Evolutionary conservation across 495 filamentous ascomycete genomes (phyloP), one percentile per base, ranked within the genome.

Genomic region (Penicillium psychrofluorescens): DNA sequence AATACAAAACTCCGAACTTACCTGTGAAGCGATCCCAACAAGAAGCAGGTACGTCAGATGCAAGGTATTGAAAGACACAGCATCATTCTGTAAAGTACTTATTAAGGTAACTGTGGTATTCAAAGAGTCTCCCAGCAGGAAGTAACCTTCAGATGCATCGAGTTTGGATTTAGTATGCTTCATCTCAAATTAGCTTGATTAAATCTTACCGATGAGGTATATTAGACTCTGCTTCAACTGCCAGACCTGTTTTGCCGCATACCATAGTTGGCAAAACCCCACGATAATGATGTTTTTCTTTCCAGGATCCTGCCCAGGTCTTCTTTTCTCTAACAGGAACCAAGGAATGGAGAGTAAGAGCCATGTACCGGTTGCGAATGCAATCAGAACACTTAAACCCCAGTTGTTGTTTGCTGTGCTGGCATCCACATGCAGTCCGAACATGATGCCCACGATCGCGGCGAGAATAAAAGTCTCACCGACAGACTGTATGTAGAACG

Each of bases 71-170:
- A 79, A 81, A 11, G 66, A 59, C 4, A 79, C 73, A 15, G 80
- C 67, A 15, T 52, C 59, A 43, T 80, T 82, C 51, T 82, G 78
- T 12, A 80, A 53, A 0, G 76, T 82, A 4, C 64, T 68, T 36
- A 81, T 76, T 36, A 81, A 75, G 7, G 77, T 79, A 29, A 80
- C 75, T 3, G 77, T 80, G 5, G 77, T 81, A 52, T 79, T 78
- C 30, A 80, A 60, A 3, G 70, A 75, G 56, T 81, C 77, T 22
- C 73, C 76, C 16, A 81, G 67, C 15, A 80, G 63, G 59, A 80
- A 80, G 53, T 79, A 81, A 15, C 75, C 66, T 69, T 34, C 16
- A 16, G 16, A 16, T 4, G 16, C 16, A 16, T 1, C 16, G 16
- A 16, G 4, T 16, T 4, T 16, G 16, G 4, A 16, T n/a, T 16